Conservation (phyloP, 2,329 filamentous ascomycete genomes). For the Trichoderma polysporum region DNA sequence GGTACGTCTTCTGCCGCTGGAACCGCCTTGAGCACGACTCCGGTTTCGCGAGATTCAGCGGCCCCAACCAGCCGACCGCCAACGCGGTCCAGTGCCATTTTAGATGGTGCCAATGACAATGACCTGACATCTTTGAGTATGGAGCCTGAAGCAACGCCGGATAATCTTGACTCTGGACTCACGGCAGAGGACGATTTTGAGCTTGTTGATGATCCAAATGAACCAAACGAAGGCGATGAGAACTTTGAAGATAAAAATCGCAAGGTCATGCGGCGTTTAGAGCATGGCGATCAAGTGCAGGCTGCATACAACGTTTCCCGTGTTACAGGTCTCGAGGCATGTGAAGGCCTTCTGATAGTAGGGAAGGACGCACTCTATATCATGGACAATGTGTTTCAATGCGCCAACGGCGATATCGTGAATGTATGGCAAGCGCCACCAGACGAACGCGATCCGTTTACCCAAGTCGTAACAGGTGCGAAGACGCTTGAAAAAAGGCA, state of each 20-base stretch:
- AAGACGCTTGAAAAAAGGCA: slow-evolving; percentile 61
- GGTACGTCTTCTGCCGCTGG: slow-evolving; percentile 31
- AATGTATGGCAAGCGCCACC: slow-evolving; percentile 90
- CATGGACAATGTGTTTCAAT: slow-evolving; percentile 94
- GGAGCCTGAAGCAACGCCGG: slow-evolving; percentile 27
- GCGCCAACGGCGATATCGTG: slow-evolving; percentile 92
- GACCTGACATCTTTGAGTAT: slow-evolving; percentile 22
- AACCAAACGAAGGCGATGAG: slow-evolving; percentile 69
- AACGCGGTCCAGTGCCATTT: slow-evolving; percentile 25
- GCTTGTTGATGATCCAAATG: slow-evolving; percentile 88
- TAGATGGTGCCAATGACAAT: slow-evolving; percentile 26
- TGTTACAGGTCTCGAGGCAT: slow-evolving; percentile 88
- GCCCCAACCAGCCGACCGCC: slow-evolving; percentile 21
- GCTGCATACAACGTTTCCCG: slow-evolving; percentile 94
- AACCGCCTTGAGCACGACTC: background rate
- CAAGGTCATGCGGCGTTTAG: slow-evolving; percentile 92
- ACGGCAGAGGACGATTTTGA: slow-evolving; percentile 86
- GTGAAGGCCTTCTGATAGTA: slow-evolving; percentile 88
- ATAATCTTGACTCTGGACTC: slow-evolving; percentile 28
- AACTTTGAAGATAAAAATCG: slow-evolving; percentile 96
- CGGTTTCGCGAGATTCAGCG: slow-evolving; percentile 18
- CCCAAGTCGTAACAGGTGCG: slow-evolving; percentile 80
- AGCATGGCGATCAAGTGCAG: slow-evolving; percentile 87
- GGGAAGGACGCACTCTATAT: slow-evolving; percentile 92
- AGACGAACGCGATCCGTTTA: slow-evolving; percentile 92